phyloP scores from a whole-genome alignment of 2,329 filamentous ascomycete species.

The Diaporthe aspalathi region DNA sequence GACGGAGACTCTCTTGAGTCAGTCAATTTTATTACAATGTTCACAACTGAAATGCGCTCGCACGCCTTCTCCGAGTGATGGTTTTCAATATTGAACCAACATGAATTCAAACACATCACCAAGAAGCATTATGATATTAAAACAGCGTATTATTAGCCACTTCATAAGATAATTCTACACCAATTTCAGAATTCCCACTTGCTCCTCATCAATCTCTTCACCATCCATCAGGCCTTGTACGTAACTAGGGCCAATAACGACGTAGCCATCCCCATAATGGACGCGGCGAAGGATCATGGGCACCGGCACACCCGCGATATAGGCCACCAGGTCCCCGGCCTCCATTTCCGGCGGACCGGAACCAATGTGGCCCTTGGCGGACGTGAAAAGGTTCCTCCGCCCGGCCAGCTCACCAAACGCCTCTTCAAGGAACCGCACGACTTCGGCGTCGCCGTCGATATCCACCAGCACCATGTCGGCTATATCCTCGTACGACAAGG shows the following conservation, averaged over 20 bases:
- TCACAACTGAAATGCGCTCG: too few species aligned
- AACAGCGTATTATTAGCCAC: too few species aligned
- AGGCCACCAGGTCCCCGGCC: neutral
- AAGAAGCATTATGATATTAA: too few species aligned
- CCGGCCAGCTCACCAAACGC: neutral
- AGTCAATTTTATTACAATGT: too few species aligned
- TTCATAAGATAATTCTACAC: neutral
- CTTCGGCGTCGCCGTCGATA: constrained; percentile 1
- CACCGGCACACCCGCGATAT: constrained; percentile 11
- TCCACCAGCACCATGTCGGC: neutral
- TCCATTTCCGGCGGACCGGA: neutral
- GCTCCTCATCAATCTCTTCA: neutral
- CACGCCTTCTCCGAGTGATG: too few species aligned
- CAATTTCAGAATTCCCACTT: constrained; percentile 1
- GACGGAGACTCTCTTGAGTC: too few species aligned
- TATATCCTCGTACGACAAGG: neutral
- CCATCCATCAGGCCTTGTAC: constrained; percentile 19
- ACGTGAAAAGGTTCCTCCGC: constrained; percentile 6
- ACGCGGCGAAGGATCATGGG: neutral
- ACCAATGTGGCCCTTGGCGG: constrained; percentile 1
- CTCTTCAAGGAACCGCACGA: neutral
- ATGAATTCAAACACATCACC: too few species aligned
- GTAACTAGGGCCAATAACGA: constrained; percentile 17
- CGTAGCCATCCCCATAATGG: neutral
- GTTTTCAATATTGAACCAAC: too few species aligned